Evolutionary conservation across 331 rosid genomes (phyloP).

Genomic region (Malus hybrid): DNA sequence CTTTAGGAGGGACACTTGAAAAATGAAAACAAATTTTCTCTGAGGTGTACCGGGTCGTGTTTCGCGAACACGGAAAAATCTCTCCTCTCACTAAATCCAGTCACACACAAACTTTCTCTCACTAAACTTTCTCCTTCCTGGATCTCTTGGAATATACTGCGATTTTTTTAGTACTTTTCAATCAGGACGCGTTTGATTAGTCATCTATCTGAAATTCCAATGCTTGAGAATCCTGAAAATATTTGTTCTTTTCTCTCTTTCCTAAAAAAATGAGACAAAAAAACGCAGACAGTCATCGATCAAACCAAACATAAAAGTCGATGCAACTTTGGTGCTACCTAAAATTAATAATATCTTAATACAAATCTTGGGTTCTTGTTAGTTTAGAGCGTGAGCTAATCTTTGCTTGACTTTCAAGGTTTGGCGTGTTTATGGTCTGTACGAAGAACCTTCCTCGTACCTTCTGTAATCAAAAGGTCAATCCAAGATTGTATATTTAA

Average conservation of each 20-base stretch:
- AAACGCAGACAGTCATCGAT: not conserved
- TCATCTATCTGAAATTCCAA: not conserved
- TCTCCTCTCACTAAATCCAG: too few relatives aligned
- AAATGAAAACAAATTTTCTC: too few relatives aligned
- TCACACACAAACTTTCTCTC: not conserved
- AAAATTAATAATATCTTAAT: not conserved
- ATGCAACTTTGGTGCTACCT: conserved; percentile 1
- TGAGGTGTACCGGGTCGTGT: too few relatives aligned
- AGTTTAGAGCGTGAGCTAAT: not conserved
- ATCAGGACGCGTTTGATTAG: conserved; percentile 15
- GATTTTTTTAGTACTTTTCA: conserved; percentile 5
- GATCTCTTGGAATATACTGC: not conserved
- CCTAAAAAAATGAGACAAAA: not conserved
- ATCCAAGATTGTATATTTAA: not conserved
- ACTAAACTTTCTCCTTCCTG: not conserved
- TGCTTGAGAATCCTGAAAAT: not conserved
- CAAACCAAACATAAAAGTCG: not conserved
- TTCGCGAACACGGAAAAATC: too few relatives aligned
- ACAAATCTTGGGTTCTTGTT: not conserved
- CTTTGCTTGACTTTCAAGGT: conserved; percentile 25
- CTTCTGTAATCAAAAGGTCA: conserved; percentile 7
- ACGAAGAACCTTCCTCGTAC: conserved; percentile 23
- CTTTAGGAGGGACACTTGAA: too few relatives aligned
- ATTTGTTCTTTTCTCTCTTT: not conserved
- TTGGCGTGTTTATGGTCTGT: conserved; percentile 14